Conservation (phyloP, 805 yeast species). For the Millerago galiae region DNA sequence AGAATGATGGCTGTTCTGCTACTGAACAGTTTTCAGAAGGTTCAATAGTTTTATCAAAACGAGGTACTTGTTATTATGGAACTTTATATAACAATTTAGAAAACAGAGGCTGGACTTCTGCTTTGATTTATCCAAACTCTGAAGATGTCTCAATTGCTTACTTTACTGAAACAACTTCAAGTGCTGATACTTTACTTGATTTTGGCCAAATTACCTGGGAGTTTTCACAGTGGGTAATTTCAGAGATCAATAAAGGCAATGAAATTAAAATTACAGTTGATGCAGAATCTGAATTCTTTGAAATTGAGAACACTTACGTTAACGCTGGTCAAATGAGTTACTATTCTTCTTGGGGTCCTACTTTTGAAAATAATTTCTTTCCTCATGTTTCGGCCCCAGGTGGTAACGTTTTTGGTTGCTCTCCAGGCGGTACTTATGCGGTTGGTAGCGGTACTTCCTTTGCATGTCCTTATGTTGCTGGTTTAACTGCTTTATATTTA, state of each 20-base stretch:
- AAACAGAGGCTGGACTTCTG: conserved; percentile 1
- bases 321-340: conserved; percentile 10
- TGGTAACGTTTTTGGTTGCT: conserved; percentile 10
- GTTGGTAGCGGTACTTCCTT: conserved; percentile 13
- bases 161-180: neutral
- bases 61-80: conserved; percentile 5
- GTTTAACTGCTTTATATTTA: conserved; percentile 11
- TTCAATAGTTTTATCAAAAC: conserved; percentile 4
- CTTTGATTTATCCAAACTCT: conserved; percentile 2
- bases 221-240: conserved; percentile 9
- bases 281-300: neutral
- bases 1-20: conserved; percentile 5
- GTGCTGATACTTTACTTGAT: neutral
- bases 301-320: neutral
- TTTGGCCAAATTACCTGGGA: conserved; percentile 8
- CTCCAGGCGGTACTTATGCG: conserved; percentile 3
- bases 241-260: conserved; percentile 4
- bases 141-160: neutral
- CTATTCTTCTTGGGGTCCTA: conserved; percentile 13
- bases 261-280: conserved; percentile 3
- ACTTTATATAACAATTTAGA: neutral
- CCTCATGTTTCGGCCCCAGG: conserved; percentile 13
- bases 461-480: conserved; percentile 14
- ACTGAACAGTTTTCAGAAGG: neutral
- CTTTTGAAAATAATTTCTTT: conserved; percentile 9